These are phyloP conservation scores for Clathrospora elynae DNA, from an alignment of 2,329 filamentous ascomycete species.

Conservation along the genomic window DNA sequence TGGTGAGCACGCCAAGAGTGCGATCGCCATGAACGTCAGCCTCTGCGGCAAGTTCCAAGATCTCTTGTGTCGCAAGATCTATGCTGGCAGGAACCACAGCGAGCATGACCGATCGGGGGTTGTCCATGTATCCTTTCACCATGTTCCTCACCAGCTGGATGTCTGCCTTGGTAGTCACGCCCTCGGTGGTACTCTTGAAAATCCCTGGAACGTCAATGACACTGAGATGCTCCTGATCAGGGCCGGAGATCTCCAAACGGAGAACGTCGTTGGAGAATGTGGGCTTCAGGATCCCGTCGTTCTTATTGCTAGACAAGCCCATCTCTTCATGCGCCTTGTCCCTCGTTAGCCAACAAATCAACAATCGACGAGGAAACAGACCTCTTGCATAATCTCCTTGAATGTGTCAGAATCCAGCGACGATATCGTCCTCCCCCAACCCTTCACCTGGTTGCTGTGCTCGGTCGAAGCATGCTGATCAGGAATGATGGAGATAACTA, in stretches of 20 bases:
- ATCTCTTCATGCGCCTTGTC: conserved; percentile 1
- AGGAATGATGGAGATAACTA: conserved; percentile 8
- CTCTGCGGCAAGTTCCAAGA: conserved; percentile 48
- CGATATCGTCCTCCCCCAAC: conserved; percentile 1
- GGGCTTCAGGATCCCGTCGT: background rate
- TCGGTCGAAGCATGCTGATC: background rate
- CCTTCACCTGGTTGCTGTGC: conserved; percentile 15
- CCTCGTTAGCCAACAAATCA: conserved; percentile 1
- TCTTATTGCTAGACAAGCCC: background rate
- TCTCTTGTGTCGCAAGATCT: conserved; percentile 55
- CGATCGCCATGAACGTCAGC: conserved; percentile 38
- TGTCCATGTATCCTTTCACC: conserved; percentile 20
- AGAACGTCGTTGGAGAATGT: conserved; percentile 49
- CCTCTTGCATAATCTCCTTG: conserved; percentile 2
- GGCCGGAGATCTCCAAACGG: conserved; percentile 49
- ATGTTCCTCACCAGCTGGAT: conserved; percentile 16
- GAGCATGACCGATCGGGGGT: conserved; percentile 21
- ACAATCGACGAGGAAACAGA: background rate
- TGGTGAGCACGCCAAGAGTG: conserved; percentile 45
- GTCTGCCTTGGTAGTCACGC: conserved; percentile 24
- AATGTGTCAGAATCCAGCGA: conserved; percentile 1
- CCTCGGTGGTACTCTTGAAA: conserved; percentile 32
- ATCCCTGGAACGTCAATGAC: conserved; percentile 53
- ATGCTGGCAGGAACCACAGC: conserved; percentile 30
- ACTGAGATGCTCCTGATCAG: conserved; percentile 48